phyloP scores from a whole-genome alignment of 768 basidiomycete species.

The Rubroboletus satanas region DNA sequence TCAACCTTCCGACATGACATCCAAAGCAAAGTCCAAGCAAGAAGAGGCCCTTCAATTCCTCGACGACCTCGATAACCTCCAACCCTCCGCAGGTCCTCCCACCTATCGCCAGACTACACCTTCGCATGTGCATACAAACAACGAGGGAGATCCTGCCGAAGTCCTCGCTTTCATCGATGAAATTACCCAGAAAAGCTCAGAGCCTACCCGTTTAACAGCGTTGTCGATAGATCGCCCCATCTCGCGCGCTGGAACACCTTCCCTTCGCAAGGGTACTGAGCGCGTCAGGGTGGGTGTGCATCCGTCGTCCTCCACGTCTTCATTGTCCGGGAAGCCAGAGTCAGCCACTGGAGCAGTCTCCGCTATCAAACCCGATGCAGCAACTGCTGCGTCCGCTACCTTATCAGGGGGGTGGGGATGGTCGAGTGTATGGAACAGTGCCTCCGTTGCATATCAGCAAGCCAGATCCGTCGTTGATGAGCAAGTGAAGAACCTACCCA shows the following conservation, averaged over 20 bases:
- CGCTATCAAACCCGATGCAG: slow-evolving; percentile 17
- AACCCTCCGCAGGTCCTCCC: slow-evolving; percentile 36
- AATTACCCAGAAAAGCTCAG: slow-evolving; percentile 87
- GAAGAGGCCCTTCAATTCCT: slow-evolving; percentile 91
- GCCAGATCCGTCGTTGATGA: slow-evolving; percentile 88
- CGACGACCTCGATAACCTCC: slow-evolving; percentile 87
- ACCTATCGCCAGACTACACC: slow-evolving; percentile 21
- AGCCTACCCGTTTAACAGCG: slow-evolving; percentile 60
- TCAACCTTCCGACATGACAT: slow-evolving; percentile 27
- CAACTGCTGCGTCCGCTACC: slow-evolving; percentile 12
- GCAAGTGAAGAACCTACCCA: slow-evolving; percentile 83
- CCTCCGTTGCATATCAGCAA: slow-evolving; percentile 82
- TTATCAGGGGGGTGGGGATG: slow-evolving; percentile 62
- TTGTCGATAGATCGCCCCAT: slow-evolving; percentile 52
- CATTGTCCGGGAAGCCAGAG: slow-evolving; percentile 36
- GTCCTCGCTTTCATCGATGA: slow-evolving; percentile 93
- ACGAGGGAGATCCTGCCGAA: slow-evolving; percentile 69
- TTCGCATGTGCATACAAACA: slow-evolving; percentile 26
- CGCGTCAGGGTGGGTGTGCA: slow-evolving; percentile 61
- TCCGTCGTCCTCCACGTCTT: slow-evolving; percentile 39
- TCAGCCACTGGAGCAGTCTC: slow-evolving; percentile 26
- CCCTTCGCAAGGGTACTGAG: slow-evolving; percentile 70
- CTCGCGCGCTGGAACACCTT: slow-evolving; percentile 69
- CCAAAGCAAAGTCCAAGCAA: slow-evolving; percentile 69
- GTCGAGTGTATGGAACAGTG: slow-evolving; percentile 86